These are phyloP conservation scores for Ceriops decandra DNA, from an alignment of 345 rosid species.

Conservation along the genomic window DNA sequence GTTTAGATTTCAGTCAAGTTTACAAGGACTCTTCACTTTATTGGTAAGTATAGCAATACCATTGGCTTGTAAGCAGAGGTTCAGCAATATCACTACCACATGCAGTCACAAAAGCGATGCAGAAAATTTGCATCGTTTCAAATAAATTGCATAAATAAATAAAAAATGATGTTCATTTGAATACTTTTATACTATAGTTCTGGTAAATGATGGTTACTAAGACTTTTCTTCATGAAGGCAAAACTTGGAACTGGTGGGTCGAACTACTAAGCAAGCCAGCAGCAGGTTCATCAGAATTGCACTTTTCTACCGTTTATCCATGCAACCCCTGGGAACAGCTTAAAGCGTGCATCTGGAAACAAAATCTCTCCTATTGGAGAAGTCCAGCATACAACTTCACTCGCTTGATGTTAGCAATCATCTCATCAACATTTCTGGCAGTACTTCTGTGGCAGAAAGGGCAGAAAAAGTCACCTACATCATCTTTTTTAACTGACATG, in stretches of 20 bases:
- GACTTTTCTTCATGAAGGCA: slow-evolving; percentile 12
- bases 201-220: neutral
- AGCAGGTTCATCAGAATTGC: slow-evolving; percentile 21
- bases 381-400: slow-evolving; percentile 35
- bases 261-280: slow-evolving; percentile 18
- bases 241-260: slow-evolving; percentile 26
- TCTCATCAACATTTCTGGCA: slow-evolving; percentile 27
- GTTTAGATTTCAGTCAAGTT: slow-evolving; percentile 28
- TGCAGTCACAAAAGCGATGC: no score
- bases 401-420: slow-evolving; percentile 13
- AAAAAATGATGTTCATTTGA: no score
- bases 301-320: slow-evolving; percentile 19
- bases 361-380: slow-evolving; percentile 37
- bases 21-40: slow-evolving; percentile 30
- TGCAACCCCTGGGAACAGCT: slow-evolving; percentile 35
- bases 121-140: no score
- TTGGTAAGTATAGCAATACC: slow-evolving; percentile 19
- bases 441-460: slow-evolving; percentile 38
- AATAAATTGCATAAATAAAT: no score
- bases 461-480: slow-evolving; percentile 20
- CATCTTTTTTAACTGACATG: neutral
- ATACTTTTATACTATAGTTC: neutral
- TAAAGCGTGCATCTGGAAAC: slow-evolving; percentile 45
- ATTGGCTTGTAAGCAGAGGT: no score
- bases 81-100: no score